A percentile compares a stretch with the other conserved stretches of the same genome.
phyloP scores from a whole-genome alignment of 495 filamentous ascomycete genomes.

The Podospora sp. region DNA sequence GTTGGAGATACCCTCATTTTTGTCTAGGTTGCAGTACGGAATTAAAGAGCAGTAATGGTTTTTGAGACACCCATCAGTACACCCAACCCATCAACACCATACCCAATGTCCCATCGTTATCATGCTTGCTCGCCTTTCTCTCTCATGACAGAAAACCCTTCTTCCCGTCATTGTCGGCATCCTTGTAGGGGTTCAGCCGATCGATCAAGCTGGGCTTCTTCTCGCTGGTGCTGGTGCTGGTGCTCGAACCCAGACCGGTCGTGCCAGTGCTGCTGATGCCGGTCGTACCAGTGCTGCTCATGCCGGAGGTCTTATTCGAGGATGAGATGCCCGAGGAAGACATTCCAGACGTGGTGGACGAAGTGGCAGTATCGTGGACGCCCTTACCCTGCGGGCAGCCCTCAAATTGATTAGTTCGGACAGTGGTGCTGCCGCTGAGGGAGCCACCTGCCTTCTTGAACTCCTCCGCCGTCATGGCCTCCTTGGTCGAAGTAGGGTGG shows the following conservation, averaged over 20 bases:
- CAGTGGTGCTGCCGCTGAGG: slow-evolving; percentile 52
- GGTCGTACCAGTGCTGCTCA: neutral
- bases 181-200: slow-evolving; percentile 50
- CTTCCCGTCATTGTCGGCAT: slow-evolving; percentile 2
- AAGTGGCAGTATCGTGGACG: neutral
- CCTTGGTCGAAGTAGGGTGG: slow-evolving; percentile 59
- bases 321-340: too few relatives aligned
- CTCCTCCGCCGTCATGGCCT: slow-evolving; percentile 62
- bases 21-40: neutral
- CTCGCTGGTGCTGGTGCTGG: slow-evolving; percentile 10
- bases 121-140: neutral
- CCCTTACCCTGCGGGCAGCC: slow-evolving; percentile 39
- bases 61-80: neutral
- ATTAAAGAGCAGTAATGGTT: neutral
- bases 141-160: neutral
- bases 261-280: slow-evolving; percentile 19
- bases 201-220: slow-evolving; percentile 46
- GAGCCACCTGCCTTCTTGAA: slow-evolving; percentile 61
- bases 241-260: slow-evolving; percentile 10
- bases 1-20: slow-evolving; percentile 12
- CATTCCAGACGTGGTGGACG: too few relatives aligned
- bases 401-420: slow-evolving; percentile 58
- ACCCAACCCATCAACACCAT: neutral
- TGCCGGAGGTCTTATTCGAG: neutral
- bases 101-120: neutral